Evolutionary conservation across 2,329 filamentous ascomycete genomes (phyloP).

Genomic region (Scedosporium aurantiacum): DNA sequence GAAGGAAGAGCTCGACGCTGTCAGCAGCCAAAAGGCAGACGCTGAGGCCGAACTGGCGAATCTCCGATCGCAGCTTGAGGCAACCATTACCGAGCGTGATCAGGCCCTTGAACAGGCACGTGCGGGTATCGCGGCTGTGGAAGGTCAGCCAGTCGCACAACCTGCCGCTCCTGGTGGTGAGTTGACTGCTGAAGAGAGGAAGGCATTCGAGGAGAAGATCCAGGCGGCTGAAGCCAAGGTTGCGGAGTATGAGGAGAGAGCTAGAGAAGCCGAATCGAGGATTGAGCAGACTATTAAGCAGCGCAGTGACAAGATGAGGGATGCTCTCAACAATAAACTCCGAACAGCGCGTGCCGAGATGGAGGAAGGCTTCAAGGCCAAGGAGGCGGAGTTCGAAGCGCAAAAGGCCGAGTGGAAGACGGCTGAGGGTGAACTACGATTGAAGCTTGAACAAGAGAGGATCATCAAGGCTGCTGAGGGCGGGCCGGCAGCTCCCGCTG

Average conservation of each 20-base stretch:
- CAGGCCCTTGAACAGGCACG: conserved; percentile 34
- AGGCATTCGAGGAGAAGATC: conserved; percentile 51
- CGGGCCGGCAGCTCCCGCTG: conserved; percentile 6
- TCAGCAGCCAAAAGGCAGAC: conserved; percentile 55
- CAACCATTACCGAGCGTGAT: conserved; percentile 53
- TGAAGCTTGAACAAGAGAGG: conserved; percentile 46
- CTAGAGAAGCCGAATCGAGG: conserved; percentile 51
- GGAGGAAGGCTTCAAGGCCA: conserved; percentile 37
- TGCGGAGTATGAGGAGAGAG: conserved; percentile 52
- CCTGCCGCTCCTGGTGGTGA: conserved; percentile 15
- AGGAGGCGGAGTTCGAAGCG: conserved; percentile 4
- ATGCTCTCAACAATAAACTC: conserved; percentile 57
- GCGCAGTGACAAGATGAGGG: conserved; percentile 59
- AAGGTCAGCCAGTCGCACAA: conserved; percentile 11
- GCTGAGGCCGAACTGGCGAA: conserved; percentile 52
- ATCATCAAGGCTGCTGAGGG: conserved; percentile 50
- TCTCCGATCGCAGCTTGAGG: conserved; percentile 48
- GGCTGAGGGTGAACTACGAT: conserved; percentile 39
- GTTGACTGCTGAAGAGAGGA: conserved; percentile 46
- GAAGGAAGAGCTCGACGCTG: conserved; percentile 52
- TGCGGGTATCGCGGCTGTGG: conserved; percentile 22
- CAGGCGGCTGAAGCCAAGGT: conserved; percentile 50
- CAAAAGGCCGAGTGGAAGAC: conserved; percentile 28
- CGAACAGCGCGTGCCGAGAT: conserved; percentile 48
- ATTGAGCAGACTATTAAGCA: conserved; percentile 50